A percentile compares a stretch with the other conserved stretches of the same genome.
Conservation (phyloP, 345 rosid genomes). For the Ailanthus altissimus region DNA sequence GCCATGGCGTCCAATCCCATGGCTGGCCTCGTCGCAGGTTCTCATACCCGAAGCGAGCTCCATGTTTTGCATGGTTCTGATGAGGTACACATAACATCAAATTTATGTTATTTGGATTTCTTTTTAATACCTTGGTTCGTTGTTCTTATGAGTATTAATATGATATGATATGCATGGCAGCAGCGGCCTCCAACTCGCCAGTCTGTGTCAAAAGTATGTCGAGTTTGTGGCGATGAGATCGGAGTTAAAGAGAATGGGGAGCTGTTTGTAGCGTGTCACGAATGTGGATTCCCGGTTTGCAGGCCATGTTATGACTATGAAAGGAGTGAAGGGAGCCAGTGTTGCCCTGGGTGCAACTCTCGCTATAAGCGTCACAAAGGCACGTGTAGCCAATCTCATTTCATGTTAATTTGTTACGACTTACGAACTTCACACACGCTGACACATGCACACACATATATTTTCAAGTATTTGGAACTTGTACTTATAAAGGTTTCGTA, state of each 20-base stretch:
- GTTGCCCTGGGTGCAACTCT: constrained; percentile 91
- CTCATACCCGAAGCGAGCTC: constrained; percentile 36
- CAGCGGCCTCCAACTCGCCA: constrained; percentile 41
- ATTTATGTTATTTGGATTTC: background rate
- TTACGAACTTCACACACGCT: background rate
- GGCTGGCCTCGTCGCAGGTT: constrained; percentile 51
- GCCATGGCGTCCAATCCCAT: constrained; percentile 55
- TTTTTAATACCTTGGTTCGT: background rate
- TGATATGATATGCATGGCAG: constrained; percentile 23
- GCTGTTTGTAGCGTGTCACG: constrained; percentile 71
- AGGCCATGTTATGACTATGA: constrained; percentile 90
- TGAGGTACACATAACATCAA: constrained; percentile 36
- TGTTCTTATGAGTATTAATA: background rate
- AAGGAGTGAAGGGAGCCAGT: constrained; percentile 82
- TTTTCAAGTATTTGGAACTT: background rate
- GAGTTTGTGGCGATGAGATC: constrained; percentile 81
- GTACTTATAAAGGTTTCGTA: background rate
- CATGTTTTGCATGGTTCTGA: constrained; percentile 26
- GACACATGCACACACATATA: too few relatives aligned
- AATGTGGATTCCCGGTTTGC: constrained; percentile 84
- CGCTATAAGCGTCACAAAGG: constrained; percentile 91
- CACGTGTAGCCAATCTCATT: background rate
- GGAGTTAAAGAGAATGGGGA: constrained; percentile 57
- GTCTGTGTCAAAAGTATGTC: constrained; percentile 51
- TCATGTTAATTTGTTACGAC: too few relatives aligned